Base-by-base conservation (phyloP, 257 asterid genomes). In the Capsicum chinense region DNA sequence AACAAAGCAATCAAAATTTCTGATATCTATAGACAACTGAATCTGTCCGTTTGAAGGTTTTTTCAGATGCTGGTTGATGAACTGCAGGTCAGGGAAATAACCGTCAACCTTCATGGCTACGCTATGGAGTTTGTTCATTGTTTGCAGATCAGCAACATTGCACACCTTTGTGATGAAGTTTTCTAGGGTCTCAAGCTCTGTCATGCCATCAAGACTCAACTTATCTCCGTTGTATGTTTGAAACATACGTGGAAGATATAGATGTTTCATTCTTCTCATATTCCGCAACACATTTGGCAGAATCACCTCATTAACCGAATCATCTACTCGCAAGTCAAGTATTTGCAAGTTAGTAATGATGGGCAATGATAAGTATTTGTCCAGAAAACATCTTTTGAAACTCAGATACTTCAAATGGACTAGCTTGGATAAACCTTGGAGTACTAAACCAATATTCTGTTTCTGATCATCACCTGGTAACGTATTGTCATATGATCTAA, bases 341-440 rank as follows among this genome's bases (percentile, higher is more conserved):
- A 86, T 67, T 10, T 83, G 83, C 13, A 87, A 59, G 26, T 79
- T 87, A 44, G 26, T 0, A 26, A 67, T 70, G 0, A 87, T 33
- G 35, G 87, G 19, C 16, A 83, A 70, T 50, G 87, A 84, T 59
- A 87, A 60, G 0, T 10, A n/a, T 2, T 56, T 7, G 0, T 3
- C 3, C 3, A 66, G 13, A 2, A 0, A n/a, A 44, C 21, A 63
- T 7, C 42, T 17, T 5, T 19, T 14, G 5, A 79, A 60, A 33
- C 86, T 80, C 70, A 87, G 66, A 63, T 87, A 85, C 60, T 84
- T 82, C 80, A 87, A 52, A 62, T 83, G 83, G 57, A 78, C 59
- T 8, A 87, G 83, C 35, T 59, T 57, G 26, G 80, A 80, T 5
- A 86, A 17, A 15, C 26, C 64, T 44, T 56, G 44, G 44, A 42